phyloP scores from a whole-genome alignment of 2,329 filamentous ascomycete species.

The Neofusicoccum parvum region DNA sequence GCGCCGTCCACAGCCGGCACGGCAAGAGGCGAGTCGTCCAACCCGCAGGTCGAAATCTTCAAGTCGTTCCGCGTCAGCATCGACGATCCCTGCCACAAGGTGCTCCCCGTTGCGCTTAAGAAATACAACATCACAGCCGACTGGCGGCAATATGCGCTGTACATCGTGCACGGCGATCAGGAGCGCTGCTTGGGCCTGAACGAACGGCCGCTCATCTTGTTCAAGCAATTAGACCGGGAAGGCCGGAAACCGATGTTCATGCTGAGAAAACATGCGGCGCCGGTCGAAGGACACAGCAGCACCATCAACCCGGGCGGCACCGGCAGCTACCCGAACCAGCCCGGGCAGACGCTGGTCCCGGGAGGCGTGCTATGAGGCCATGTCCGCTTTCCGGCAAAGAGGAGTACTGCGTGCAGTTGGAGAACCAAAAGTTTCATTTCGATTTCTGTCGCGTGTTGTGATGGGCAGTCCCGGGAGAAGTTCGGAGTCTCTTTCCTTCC shows the following conservation, averaged over 20 bases:
- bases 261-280: conserved; percentile 70
- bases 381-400: too few species aligned
- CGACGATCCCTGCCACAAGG: conserved; percentile 97
- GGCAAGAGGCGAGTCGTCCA: conserved; percentile 32
- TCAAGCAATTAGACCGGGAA: conserved; percentile 96
- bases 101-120: conserved; percentile 90
- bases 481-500: not conserved
- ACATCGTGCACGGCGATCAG: conserved; percentile 98
- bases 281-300: conserved; percentile 49
- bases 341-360: conserved; percentile 3
- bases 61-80: conserved; percentile 98
- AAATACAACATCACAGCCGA: conserved; percentile 99
- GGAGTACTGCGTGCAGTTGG: not conserved
- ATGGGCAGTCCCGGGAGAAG: not conserved
- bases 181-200: conserved; percentile 90
- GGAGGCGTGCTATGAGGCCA: conserved; percentile 18
- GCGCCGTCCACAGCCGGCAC: conserved; percentile 16
- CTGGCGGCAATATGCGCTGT: conserved; percentile 95
- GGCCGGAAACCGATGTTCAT: conserved; percentile 99
- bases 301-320: conserved; percentile 41
- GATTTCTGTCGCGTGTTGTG: not conserved
- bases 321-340: conserved; percentile 18
- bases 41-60: conserved; percentile 84
- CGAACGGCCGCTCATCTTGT: conserved; percentile 91
- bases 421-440: conserved; percentile 11